Evolutionary conservation across 2,329 filamentous ascomycete species (phyloP), one percentile per base, ranked within the genome.

Genomic region (Boeremia exigua): DNA sequence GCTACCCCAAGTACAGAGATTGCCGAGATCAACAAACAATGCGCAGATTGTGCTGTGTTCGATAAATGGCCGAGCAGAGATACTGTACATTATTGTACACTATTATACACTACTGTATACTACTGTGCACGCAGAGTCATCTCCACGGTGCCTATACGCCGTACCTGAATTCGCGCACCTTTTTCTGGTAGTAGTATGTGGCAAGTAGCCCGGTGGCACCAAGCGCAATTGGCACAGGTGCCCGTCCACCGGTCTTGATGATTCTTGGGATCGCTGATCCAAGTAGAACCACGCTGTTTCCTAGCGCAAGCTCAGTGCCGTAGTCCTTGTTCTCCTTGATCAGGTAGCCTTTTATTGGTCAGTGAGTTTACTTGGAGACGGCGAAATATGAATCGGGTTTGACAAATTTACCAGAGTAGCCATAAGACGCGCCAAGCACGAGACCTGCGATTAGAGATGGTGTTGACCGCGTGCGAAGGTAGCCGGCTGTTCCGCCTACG

Each of bases 241-340:
- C 63, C n/a, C 67, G 45, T 38, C 66, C 66, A 6, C 65, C 63
- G 1, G 67, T 70, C 51, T 68, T 69, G 17, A 70, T 55, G 28
- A 70, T 69, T 12, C 67, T 59, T 4, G 66, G 63, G 4, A 70
- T 54, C 4, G 66, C 66, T 10, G 66, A 69, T 17, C 67, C 67
- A 14, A 63, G 36, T 3, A 70, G 49, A 25, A 66, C 52, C 4
- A 67, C 34, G 34, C 67, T 70, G 54, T 67, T 70, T 10, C 63
- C 67, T 17, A 69, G 51, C 3, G 67, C 67, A 29, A 70, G 63
- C 40, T 70, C 67, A 11, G 65, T 66, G 19, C 67, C 67, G 29
- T 70, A 69, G 39, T 70, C 63, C n/a, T 63, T 60, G 33, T 70
- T 70, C 37, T 69, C 49, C 33, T 69, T 70, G 49, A 70, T 69